Evolutionary conservation across 2,329 filamentous ascomycete species (phyloP).

Genomic region (Rhynchosporium secalis): DNA sequence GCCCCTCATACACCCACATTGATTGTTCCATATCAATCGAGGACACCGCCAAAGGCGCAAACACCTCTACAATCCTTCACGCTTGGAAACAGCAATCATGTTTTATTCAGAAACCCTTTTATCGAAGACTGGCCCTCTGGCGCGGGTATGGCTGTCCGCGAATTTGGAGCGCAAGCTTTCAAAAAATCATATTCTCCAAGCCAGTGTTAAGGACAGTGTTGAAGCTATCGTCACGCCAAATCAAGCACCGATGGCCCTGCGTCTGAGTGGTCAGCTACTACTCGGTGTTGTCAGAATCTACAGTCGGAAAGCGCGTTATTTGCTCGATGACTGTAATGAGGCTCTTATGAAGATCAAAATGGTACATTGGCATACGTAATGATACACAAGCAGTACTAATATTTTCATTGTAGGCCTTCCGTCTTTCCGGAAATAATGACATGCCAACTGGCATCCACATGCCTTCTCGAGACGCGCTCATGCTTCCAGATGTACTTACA

Average conservation of each 20-base stretch:
- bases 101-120: constrained; percentile 97
- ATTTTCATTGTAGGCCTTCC: constrained; percentile 70
- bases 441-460: constrained; percentile 79
- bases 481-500: constrained; percentile 89
- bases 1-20: not conserved
- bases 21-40: constrained; percentile 23
- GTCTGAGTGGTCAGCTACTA: constrained; percentile 89
- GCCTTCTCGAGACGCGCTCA: constrained; percentile 81
- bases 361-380: constrained; percentile 55
- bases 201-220: constrained; percentile 92
- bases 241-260: constrained; percentile 91
- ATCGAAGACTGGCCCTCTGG: constrained; percentile 94
- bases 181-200: constrained; percentile 92
- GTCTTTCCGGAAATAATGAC: constrained; percentile 91
- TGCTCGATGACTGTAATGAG: constrained; percentile 96
- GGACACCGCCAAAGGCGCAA: constrained; percentile 29
- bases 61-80: constrained; percentile 27
- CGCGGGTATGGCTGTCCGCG: constrained; percentile 96
- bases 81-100: constrained; percentile 56
- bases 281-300: constrained; percentile 97
- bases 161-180: constrained; percentile 98
- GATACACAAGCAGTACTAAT: constrained; percentile 39
- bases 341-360: constrained; percentile 98
- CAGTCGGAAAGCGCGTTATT: constrained; percentile 92
- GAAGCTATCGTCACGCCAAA: constrained; percentile 91